Evolutionary conservation across 805 yeast genomes (phyloP).

Genomic region (Blastobotrys americana): DNA sequence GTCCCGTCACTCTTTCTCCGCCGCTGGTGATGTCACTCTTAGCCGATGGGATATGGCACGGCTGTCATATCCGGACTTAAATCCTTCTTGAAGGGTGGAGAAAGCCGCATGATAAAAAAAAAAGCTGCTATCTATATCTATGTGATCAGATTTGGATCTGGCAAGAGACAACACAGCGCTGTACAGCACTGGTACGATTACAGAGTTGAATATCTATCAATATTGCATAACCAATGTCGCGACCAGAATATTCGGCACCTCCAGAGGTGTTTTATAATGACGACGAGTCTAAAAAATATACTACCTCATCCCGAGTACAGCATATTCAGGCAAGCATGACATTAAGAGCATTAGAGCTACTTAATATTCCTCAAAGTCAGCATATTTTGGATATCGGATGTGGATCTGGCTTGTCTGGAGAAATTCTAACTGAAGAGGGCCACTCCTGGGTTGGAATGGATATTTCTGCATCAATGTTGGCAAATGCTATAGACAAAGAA

Average conservation of each 20-base stretch:
- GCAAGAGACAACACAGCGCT: no score
- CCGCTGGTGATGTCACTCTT: no score
- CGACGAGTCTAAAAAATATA: conserved; percentile 80
- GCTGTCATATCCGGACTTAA: no score
- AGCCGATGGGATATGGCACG: no score
- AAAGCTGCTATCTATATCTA: no score
- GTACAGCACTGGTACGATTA: no score
- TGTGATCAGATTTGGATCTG: no score
- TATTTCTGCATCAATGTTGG: conserved; percentile 92
- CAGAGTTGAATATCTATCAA: conserved; percentile 1
- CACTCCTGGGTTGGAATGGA: conserved; percentile 96
- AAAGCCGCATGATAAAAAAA: no score
- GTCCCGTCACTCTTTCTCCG: no score
- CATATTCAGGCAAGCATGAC: conserved; percentile 99
- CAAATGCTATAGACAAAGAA: conserved; percentile 86
- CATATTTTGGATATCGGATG: conserved; percentile 88
- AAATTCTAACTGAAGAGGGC: conserved; percentile 87
- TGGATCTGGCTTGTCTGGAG: conserved; percentile 95
- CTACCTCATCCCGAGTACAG: conserved; percentile 91
- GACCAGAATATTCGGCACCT: conserved; percentile 95
- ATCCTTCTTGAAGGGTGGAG: no score
- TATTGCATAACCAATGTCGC: conserved; percentile 71
- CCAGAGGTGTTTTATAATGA: conserved; percentile 95
- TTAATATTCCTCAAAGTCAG: conserved; percentile 62
- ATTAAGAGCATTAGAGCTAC: conserved; percentile 77